Percentiles rank a stretch among this genome's conserved stretches.
Evolutionary conservation across 805 yeast genomes (phyloP).

Genomic region (Myxozyma monticola): DNA sequence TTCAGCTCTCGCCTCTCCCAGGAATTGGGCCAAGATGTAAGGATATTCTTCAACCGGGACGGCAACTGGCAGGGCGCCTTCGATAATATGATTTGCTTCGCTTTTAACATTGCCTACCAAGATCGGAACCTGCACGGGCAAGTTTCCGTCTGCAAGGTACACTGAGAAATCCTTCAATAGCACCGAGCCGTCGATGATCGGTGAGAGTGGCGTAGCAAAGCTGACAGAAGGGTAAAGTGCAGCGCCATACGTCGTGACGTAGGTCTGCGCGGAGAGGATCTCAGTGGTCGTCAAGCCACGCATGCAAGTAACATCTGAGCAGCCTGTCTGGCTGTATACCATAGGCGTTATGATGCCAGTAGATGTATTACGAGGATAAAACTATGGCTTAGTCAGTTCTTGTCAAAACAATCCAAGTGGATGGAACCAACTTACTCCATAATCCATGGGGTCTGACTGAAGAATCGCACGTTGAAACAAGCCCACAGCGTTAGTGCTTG

Average conservation of each 20-base stretch:
- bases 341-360: conserved; percentile 7
- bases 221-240: conserved; percentile 18
- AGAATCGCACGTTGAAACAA: conserved; percentile 18
- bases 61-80: conserved; percentile 12
- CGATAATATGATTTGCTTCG: conserved; percentile 33
- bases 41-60: conserved; percentile 9
- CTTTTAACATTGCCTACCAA: conserved; percentile 34
- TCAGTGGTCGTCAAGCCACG: conserved; percentile 3
- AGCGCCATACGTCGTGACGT: conserved; percentile 6
- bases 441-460: conserved; percentile 30
- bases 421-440: conserved; percentile 20
- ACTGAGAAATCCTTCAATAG: conserved; percentile 28
- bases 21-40: conserved; percentile 5
- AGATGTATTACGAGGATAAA: conserved; percentile 19
- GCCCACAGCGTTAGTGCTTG: conserved; percentile 16
- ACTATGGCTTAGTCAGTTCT: conserved; percentile 3
- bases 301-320: conserved; percentile 25
- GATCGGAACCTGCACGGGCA: conserved; percentile 32
- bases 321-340: conserved; percentile 16
- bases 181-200: conserved; percentile 33
- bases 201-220: conserved; percentile 32
- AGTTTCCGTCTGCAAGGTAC: conserved; percentile 13
- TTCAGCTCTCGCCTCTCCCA: conserved; percentile 21
- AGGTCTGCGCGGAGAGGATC: conserved; percentile 18
- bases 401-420: too few species aligned